Base-by-base conservation (phyloP, 148 eudicot genomes). In the Arctostaphylos glauca region DNA sequence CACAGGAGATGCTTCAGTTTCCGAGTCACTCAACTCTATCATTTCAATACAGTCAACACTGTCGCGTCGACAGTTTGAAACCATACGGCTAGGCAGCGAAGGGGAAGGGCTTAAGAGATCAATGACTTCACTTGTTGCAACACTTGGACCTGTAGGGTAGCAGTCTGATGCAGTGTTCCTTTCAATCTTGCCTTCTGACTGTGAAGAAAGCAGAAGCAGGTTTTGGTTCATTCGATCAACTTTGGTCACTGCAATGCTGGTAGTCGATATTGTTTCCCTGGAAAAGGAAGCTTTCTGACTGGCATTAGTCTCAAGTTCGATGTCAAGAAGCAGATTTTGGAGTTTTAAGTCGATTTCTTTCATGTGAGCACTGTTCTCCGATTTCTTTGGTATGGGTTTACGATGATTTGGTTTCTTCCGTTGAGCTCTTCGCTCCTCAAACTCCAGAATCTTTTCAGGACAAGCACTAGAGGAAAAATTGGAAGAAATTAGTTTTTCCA, bases 71-170 rank as follows among this genome's bases (percentile, higher is more conserved):
- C 85, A 81, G 67, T 84, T 93, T n/a, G 94, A 75, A 67, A 85
- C 86, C 25, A 47, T 56, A 53, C 73, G 85, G 55, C 68, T 38
- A 15, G 38, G 84, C 71, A 54, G n/a, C 6, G 23, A 81, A 14
- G 95, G 94, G 44, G 90, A 85, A 15, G 98, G 98, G 87, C 96
- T 95, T 71, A 87, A 50, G 60, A 95, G 93, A 90, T 91, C 93
- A 47, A 92, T 87, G 38, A 92, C 87, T 75, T 90, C 91, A 16
- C 56, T 74, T 81, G 76, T 67, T 16, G 19, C 21, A 54, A 38
- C 76, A 74, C 53, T 54, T 18, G 79, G 13, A 74, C 38, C 43
- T 38, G 76, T 67, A 6, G 80, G 46, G 18, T 48, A 9, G 43
- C 59, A 50, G 75, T 77, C 58, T 19, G 67, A n/a, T 19, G 23